Evolutionary conservation across 2,329 filamentous ascomycete genomes (phyloP).

Genomic region (Ilyonectria mors-panacis): DNA sequence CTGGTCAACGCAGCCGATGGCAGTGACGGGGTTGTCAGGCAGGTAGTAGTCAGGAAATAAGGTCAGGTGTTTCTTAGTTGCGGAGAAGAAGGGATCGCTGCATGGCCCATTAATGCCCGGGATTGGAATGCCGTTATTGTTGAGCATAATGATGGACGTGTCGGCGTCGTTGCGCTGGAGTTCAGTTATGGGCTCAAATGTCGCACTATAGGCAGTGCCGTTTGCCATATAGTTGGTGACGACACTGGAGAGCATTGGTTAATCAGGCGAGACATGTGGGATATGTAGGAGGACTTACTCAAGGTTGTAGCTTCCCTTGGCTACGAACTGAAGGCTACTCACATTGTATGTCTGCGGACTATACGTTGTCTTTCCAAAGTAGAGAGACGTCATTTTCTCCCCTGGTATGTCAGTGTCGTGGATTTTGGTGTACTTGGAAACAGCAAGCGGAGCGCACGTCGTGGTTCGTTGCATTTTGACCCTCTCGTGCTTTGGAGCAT

Average conservation of each 20-base stretch:
- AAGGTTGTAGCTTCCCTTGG: neutral
- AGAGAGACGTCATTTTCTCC: neutral
- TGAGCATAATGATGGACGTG: conserved; percentile 23
- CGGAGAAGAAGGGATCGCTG: conserved; percentile 25
- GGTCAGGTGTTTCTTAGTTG: neutral
- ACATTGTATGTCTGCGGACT: neutral
- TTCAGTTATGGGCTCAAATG: conserved; percentile 14
- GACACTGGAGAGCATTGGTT: neutral
- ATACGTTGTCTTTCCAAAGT: neutral
- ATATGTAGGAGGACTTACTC: neutral
- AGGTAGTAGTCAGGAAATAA: conserved; percentile 11
- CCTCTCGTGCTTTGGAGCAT: conserved; percentile 5
- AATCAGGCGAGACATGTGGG: neutral
- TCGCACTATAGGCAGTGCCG: neutral
- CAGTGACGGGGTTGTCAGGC: conserved; percentile 20
- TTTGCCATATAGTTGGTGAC: neutral
- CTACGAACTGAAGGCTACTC: neutral
- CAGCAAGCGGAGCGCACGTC: conserved; percentile 10
- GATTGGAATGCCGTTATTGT: conserved; percentile 22
- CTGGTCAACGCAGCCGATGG: conserved; percentile 27
- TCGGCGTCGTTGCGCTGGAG: conserved; percentile 22
- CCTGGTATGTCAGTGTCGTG: neutral
- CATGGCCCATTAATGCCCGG: conserved; percentile 20
- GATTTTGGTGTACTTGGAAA: neutral
- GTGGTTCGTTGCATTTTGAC: conserved; percentile 17